Evolutionary conservation across 257 asterid genomes (phyloP).

Genomic region (Cynanchum wilfordii): DNA sequence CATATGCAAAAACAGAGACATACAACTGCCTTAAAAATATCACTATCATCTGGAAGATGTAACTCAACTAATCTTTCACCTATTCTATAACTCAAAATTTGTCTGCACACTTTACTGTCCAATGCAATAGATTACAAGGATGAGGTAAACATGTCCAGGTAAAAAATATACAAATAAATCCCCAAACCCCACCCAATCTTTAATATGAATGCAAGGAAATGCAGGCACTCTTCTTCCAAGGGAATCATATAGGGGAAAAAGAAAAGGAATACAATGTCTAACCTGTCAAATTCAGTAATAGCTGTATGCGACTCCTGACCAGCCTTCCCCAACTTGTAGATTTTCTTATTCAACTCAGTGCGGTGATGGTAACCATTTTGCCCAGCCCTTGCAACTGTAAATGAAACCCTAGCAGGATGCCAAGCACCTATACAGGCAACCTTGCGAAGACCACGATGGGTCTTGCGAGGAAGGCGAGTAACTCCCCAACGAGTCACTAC

Average conservation of each 20-base stretch:
- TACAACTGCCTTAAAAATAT: background rate
- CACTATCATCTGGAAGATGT: background rate
- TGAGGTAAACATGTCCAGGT: too few species aligned
- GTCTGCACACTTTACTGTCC: too few species aligned
- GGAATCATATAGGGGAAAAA: background rate
- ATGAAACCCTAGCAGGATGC: constrained; percentile 92
- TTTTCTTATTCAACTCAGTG: constrained; percentile 83
- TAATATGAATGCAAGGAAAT: background rate
- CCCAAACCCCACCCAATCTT: too few species aligned
- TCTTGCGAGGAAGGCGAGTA: constrained; percentile 80
- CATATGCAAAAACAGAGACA: background rate
- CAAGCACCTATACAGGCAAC: constrained; percentile 91
- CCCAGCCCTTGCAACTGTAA: constrained; percentile 84
- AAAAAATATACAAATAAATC: too few species aligned
- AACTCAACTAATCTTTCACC: background rate
- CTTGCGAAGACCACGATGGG: constrained; percentile 86
- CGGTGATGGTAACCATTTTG: constrained; percentile 87
- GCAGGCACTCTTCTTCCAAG: background rate
- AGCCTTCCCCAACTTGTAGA: constrained; percentile 72
- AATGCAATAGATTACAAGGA: too few species aligned
- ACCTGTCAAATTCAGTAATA: constrained; percentile 80
- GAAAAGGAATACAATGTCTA: background rate
- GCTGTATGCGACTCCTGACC: constrained; percentile 73
- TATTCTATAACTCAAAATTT: too few species aligned
- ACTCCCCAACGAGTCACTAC: constrained; percentile 97